These are phyloP conservation scores for Sophora flavescens DNA, from an alignment of 306 rosid species.

Conservation along the genomic window DNA sequence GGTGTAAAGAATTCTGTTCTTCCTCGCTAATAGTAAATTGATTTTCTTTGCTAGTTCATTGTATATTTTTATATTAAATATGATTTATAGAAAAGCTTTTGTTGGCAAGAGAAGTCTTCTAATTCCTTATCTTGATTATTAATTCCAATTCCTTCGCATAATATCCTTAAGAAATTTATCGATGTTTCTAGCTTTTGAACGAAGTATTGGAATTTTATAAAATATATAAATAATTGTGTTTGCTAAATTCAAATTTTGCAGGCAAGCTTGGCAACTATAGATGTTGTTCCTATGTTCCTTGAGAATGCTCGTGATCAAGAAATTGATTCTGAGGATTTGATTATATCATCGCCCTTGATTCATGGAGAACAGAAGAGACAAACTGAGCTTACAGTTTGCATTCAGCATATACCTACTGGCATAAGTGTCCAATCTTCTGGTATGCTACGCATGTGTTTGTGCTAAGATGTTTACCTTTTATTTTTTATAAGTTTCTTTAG, in stretches of 20 bases:
- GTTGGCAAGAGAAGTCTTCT: slow-evolving; percentile 19
- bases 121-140: slow-evolving; percentile 16
- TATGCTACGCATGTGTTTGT: slow-evolving; percentile 9
- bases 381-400: slow-evolving; percentile 55
- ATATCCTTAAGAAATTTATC: background rate
- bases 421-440: slow-evolving; percentile 73
- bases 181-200: slow-evolving; percentile 18
- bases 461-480: slow-evolving; percentile 2
- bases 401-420: slow-evolving; percentile 80
- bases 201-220: slow-evolving; percentile 9
- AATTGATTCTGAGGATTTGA: slow-evolving; percentile 63
- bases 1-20: slow-evolving; percentile 54
- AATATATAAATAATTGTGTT: background rate
- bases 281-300: slow-evolving; percentile 75
- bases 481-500: too few species aligned
- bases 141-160: slow-evolving; percentile 9
- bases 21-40: slow-evolving; percentile 26
- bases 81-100: background rate
- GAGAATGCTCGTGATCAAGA: slow-evolving; percentile 57
- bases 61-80: slow-evolving; percentile 9
- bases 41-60: slow-evolving; percentile 22
- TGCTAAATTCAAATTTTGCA: slow-evolving; percentile 54
- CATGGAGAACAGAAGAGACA: slow-evolving; percentile 55
- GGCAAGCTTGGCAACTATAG: slow-evolving; percentile 71
- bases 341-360: slow-evolving; percentile 50